Conservation (phyloP, 192 early-diverging fungal species). For the Podila epigama region DNA sequence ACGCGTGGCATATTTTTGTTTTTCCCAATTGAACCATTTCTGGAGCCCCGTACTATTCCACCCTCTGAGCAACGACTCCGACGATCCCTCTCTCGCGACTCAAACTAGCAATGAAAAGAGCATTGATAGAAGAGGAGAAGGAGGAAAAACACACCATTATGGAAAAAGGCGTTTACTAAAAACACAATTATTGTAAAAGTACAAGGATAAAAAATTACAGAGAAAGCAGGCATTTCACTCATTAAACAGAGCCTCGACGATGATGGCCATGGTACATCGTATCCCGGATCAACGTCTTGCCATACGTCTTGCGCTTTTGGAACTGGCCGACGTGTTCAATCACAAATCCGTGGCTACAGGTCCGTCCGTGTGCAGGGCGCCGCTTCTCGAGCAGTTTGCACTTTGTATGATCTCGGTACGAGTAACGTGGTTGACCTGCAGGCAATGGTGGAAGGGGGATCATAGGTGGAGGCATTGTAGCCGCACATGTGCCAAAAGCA, state of each 20-base stretch:
- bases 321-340: conserved; percentile 35
- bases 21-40: too few relatives aligned
- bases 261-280: conserved; percentile 27
- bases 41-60: too few relatives aligned
- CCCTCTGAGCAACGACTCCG: too few relatives aligned
- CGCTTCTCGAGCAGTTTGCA: conserved; percentile 13
- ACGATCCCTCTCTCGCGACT: too few relatives aligned
- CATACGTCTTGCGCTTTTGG: conserved; percentile 15
- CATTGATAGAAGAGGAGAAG: too few relatives aligned
- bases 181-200: too few relatives aligned
- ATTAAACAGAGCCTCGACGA: conserved; percentile 30
- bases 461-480: conserved; percentile 15
- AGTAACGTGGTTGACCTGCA: neutral
- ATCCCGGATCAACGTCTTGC: conserved; percentile 30
- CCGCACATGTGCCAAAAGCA: neutral
- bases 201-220: too few relatives aligned
- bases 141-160: too few relatives aligned
- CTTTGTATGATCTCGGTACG: conserved; percentile 28
- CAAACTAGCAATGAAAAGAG: too few relatives aligned
- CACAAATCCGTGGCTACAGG: conserved; percentile 25
- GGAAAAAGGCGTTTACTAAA: too few relatives aligned
- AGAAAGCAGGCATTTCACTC: too few relatives aligned
- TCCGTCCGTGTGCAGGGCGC: conserved; percentile 11
- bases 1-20: too few relatives aligned
- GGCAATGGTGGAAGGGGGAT: conserved; percentile 29